Evolutionary conservation across 164 flowering plant species (phyloP).

Genomic region (Sextonia rubra): DNA sequence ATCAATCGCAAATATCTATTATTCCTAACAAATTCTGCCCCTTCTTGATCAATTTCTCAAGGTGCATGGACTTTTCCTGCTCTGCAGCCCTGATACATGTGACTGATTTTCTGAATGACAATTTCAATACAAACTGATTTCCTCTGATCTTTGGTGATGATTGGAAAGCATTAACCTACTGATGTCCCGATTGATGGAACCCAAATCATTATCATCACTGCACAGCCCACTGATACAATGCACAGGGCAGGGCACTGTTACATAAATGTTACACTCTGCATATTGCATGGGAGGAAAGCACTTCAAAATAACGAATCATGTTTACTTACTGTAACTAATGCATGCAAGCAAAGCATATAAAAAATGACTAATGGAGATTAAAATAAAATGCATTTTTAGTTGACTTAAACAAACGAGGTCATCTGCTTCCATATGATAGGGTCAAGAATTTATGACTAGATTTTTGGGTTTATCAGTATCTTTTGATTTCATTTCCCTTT

Average conservation of each 20-base stretch:
- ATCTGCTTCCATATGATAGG: constrained; percentile 39
- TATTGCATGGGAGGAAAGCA: not conserved
- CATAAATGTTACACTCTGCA: not conserved
- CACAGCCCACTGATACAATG: not conserved
- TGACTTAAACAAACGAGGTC: constrained; percentile 27
- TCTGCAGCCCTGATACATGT: too few species aligned
- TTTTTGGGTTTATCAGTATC: constrained; percentile 10
- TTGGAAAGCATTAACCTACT: not conserved
- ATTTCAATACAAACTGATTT: too few species aligned
- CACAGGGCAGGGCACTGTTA: not conserved
- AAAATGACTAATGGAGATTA: too few species aligned
- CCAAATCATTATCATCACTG: not conserved
- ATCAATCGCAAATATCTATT: too few species aligned
- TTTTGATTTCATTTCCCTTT: constrained; percentile 7
- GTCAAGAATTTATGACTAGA: constrained; percentile 24
- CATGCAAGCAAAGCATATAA: not conserved
- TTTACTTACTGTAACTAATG: too few species aligned
- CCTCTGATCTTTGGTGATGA: not conserved
- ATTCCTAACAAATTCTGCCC: too few species aligned
- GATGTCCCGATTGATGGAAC: not conserved
- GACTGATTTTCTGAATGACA: too few species aligned
- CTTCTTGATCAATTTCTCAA: too few species aligned
- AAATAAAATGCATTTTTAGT: constrained; percentile 7
- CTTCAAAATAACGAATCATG: not conserved
- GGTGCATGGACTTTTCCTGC: too few species aligned